Evolutionary conservation across 768 basidiomycete genomes (phyloP).

Genomic region (Termitomyces sp.): DNA sequence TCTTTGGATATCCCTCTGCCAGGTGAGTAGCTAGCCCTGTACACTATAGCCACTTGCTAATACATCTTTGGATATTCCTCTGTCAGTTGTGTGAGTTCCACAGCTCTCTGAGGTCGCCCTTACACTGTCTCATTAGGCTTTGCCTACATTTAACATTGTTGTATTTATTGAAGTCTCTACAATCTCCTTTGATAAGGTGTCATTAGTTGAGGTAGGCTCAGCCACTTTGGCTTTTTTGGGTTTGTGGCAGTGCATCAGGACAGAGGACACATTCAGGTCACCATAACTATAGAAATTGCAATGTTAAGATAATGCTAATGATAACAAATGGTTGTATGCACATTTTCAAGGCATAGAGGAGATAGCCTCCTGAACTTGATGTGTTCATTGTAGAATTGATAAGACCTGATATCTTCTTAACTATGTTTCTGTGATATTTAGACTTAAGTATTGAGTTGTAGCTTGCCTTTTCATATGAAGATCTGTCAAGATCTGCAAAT

Average conservation of each 20-base stretch:
- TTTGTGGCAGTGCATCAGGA: slow-evolving; percentile 41
- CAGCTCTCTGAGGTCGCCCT: too few species aligned
- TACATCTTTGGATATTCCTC: too few species aligned
- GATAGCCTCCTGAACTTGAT: slow-evolving; percentile 83
- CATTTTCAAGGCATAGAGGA: slow-evolving; percentile 86
- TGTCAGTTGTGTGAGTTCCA: too few species aligned
- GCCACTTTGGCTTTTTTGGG: slow-evolving; percentile 24
- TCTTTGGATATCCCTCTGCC: too few species aligned
- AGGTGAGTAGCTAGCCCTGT: too few species aligned
- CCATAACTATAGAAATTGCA: slow-evolving; percentile 41
- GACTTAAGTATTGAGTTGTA: slow-evolving; percentile 63
- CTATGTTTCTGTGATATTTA: slow-evolving; percentile 83
- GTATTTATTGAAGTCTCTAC: slow-evolving; percentile 7
- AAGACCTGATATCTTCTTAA: slow-evolving; percentile 88
- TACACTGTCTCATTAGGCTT: slow-evolving; percentile 8
- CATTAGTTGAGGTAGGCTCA: not conserved
- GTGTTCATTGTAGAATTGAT: slow-evolving; percentile 94
- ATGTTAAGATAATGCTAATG: not conserved
- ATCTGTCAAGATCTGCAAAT: slow-evolving; percentile 62
- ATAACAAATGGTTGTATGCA: slow-evolving; percentile 25
- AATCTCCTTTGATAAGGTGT: slow-evolving; percentile 1
- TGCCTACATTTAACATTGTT: slow-evolving; percentile 6
- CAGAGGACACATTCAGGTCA: slow-evolving; percentile 55
- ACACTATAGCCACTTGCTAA: too few species aligned
- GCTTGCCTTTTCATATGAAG: slow-evolving; percentile 67